phyloP scores from a whole-genome alignment of 352 stramenopile species.

The Peronospora belbahrii region DNA sequence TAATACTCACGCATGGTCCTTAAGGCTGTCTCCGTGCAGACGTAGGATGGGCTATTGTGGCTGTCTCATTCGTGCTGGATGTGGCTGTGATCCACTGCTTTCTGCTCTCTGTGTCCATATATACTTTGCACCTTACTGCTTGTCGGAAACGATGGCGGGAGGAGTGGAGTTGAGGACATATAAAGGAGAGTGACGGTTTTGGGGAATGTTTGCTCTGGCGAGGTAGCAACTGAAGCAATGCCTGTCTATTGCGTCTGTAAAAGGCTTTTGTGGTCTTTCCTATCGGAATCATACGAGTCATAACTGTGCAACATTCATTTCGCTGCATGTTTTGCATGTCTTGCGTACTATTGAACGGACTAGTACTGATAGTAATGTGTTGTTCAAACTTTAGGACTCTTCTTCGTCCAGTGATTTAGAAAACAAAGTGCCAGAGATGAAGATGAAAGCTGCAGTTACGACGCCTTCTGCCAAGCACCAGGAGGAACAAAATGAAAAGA shows the following conservation, averaged over 20 bases:
- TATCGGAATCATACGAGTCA: slow-evolving; percentile 90
- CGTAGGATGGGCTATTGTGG: slow-evolving; percentile 40
- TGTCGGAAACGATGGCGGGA: slow-evolving; percentile 26
- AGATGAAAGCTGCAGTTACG: slow-evolving; percentile 19
- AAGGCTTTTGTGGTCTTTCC: slow-evolving; percentile 62
- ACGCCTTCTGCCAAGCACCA: slow-evolving; percentile 26
- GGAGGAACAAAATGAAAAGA: slow-evolving; percentile 26
- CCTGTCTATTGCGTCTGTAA: slow-evolving; percentile 43
- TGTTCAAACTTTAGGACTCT: slow-evolving; percentile 9
- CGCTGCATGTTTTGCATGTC: slow-evolving; percentile 22
- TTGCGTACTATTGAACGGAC: neutral
- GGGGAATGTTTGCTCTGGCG: slow-evolving; percentile 24
- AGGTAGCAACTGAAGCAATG: slow-evolving; percentile 23
- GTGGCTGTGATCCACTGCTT: slow-evolving; percentile 23
- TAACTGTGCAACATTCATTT: slow-evolving; percentile 84
- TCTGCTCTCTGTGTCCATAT: slow-evolving; percentile 6
- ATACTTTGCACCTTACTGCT: slow-evolving; percentile 20
- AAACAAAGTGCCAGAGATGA: slow-evolving; percentile 30
- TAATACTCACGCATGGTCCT: slow-evolving; percentile 80
- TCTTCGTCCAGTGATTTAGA: slow-evolving; percentile 36
- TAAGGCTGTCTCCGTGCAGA: slow-evolving; percentile 86
- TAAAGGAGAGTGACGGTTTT: slow-evolving; percentile 2
- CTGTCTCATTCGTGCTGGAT: slow-evolving; percentile 15
- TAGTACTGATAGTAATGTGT: slow-evolving; percentile 5
- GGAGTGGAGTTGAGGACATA: slow-evolving; percentile 2